Conservation (phyloP, 1,139 yeast species). For the Pneumocystis oryctolagi region DNA sequence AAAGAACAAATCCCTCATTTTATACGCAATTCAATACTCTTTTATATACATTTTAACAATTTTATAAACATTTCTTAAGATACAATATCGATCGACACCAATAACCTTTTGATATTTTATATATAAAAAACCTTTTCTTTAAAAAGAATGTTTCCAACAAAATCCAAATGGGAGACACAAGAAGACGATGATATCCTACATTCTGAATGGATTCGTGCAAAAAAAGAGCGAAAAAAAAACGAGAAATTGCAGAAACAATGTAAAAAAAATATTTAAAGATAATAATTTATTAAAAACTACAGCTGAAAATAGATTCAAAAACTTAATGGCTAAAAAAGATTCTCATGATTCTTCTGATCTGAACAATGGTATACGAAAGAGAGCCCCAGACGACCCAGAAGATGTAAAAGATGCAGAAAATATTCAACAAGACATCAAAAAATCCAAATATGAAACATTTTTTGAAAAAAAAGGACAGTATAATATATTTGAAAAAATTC, state of each 20-base stretch:
- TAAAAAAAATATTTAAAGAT: not conserved
- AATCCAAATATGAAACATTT: not conserved
- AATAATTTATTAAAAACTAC: not conserved
- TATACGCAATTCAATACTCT: not conserved
- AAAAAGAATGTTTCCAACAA: not conserved
- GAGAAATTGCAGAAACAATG: constrained; percentile 11
- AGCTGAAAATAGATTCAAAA: not conserved
- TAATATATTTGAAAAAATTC: not conserved
- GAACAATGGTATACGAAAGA: not conserved
- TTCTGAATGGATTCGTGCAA: constrained; percentile 2
- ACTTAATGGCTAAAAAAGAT: not conserved
- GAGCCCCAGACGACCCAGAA: not conserved
- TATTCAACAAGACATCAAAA: not conserved
- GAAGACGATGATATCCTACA: constrained; percentile 10
- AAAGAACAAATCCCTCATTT: not conserved
- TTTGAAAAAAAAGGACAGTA: not conserved
- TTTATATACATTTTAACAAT: not conserved
- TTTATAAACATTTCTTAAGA: not conserved
- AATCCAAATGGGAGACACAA: constrained; percentile 10
- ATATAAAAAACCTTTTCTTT: not conserved
- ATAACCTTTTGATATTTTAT: too few relatives aligned
- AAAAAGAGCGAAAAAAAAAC: constrained; percentile 7
- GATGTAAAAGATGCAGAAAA: not conserved
- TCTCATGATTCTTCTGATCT: not conserved
- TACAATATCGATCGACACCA: not conserved